Evolutionary conservation across 23 red algal genomes (phyloP).

Genomic region (Gracilariopsis chorda): DNA sequence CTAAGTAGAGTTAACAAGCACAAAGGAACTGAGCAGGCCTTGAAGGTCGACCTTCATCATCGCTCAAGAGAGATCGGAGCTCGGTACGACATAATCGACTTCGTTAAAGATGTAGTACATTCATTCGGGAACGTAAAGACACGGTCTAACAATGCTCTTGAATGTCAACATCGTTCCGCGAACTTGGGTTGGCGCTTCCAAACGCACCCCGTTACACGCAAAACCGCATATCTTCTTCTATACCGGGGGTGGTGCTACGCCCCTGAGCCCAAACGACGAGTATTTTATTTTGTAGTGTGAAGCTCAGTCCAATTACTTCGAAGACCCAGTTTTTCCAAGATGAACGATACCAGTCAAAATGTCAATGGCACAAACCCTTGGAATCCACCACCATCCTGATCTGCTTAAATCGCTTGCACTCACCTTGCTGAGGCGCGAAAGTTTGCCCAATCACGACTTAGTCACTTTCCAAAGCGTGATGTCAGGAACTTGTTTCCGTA

Average conservation of each 20-base stretch:
- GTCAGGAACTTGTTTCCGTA: slow-evolving; percentile 80
- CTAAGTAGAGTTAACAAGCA: too few species aligned
- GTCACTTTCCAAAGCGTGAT: slow-evolving; percentile 49
- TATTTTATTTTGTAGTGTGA: slow-evolving; percentile 84
- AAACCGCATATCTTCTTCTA: slow-evolving; percentile 57
- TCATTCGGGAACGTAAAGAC: too few species aligned
- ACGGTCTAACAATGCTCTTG: too few species aligned
- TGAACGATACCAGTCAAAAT: slow-evolving; percentile 67
- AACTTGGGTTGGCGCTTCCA: slow-evolving; percentile 82
- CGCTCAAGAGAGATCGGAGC: too few species aligned
- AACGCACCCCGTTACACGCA: not conserved
- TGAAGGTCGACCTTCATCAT: too few species aligned
- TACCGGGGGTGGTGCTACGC: slow-evolving; percentile 86
- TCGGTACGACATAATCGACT: too few species aligned
- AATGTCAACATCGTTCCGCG: too few species aligned
- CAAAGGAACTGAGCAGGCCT: too few species aligned
- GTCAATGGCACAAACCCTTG: slow-evolving; percentile 72
- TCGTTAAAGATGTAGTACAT: too few species aligned
- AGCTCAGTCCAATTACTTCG: slow-evolving; percentile 79
- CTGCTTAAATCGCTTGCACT: slow-evolving; percentile 47
- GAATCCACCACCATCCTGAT: slow-evolving; percentile 39
- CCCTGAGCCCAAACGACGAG: slow-evolving; percentile 76
- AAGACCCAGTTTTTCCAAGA: slow-evolving; percentile 80
- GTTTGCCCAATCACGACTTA: slow-evolving; percentile 51
- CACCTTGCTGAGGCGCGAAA: slow-evolving; percentile 37